A percentile compares a stretch with the other conserved stretches of the same genome.
These are phyloP conservation scores for Rostrohypoxylon terebratum DNA, from an alignment of 495 filamentous ascomycete genomes.

Conservation along the genomic window DNA sequence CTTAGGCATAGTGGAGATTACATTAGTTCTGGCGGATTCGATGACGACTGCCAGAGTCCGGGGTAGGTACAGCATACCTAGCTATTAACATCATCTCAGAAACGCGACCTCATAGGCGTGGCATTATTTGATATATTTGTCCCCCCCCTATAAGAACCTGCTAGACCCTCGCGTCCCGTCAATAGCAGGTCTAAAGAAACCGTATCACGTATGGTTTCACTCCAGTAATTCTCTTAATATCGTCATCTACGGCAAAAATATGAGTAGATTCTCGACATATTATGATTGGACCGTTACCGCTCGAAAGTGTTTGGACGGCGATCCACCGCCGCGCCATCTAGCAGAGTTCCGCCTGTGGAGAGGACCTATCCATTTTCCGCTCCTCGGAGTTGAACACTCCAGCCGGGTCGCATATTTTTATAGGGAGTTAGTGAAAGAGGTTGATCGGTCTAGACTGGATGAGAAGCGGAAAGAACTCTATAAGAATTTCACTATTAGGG, in stretches of 20 bases:
- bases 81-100: too few species aligned
- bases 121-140: background rate
- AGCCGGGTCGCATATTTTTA: conserved; percentile 34
- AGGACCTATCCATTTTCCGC: conserved; percentile 20
- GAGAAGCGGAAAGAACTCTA: conserved; percentile 34
- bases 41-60: background rate
- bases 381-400: conserved; percentile 23
- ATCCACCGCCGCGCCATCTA: conserved; percentile 15
- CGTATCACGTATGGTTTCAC: background rate
- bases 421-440: conserved; percentile 13
- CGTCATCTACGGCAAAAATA: background rate
- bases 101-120: background rate
- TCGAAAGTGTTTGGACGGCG: conserved; percentile 32
- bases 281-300: conserved; percentile 37
- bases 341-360: conserved; percentile 21
- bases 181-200: background rate
- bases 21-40: background rate
- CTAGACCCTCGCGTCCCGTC: background rate
- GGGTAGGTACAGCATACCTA: too few species aligned
- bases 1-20: background rate
- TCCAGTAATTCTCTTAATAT: background rate
- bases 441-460: conserved; percentile 32
- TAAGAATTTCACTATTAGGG: conserved; percentile 21
- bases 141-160: conserved; percentile 1
- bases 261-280: conserved; percentile 40